Base-by-base conservation (phyloP, 768 basidiomycete species). In the Phaeolepiota aurea region DNA sequence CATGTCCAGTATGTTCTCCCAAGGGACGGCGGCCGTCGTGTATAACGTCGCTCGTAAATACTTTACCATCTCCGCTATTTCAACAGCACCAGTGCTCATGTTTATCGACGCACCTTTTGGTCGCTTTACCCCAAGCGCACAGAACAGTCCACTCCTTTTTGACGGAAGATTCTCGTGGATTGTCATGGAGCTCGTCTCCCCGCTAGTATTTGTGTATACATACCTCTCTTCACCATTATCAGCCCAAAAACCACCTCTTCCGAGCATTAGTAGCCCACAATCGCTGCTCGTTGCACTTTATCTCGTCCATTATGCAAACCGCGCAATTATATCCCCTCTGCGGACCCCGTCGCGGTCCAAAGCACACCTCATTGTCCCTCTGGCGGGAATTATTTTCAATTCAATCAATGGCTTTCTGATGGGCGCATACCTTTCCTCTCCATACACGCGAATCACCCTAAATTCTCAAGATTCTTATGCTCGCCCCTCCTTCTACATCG, bases 241-340 rank as follows among this genome's bases (percentile, higher is more conserved):
- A 0, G 45, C 61, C 23, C 54, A 64, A 18, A 38, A 58, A 2
- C 51, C 55, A 48, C 32, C 59, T 48, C 28, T 52, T 45, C 44
- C 51, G 45, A 22, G 63, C 2, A 52, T 69, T 37, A 44, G 63
- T 3, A 54, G 57, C 38, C 66, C 75, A 0, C 68, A 76, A 28
- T 59, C 63, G 15, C 38, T 87, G 37, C 67, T 89, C 40, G 66
- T 69, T 11, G 46, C 55, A 4, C 66, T 83, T 38, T 93, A 72
- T 59, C 56, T 91, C 37, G 41, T 70, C 1, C 91, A 96, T 64
- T 94, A 97, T 61, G 46, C 73, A 39, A 91, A 94, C 60, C 86
- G 93, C 37, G 78, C 88, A 3, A 42, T 91, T 37, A 50, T 96
- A 21, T 85, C 80, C 1, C 87, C 89, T 4, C 64, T 94, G 3